phyloP scores from a whole-genome alignment of 2,329 filamentous ascomycete species.

The Phaeosphaeria sp. region DNA sequence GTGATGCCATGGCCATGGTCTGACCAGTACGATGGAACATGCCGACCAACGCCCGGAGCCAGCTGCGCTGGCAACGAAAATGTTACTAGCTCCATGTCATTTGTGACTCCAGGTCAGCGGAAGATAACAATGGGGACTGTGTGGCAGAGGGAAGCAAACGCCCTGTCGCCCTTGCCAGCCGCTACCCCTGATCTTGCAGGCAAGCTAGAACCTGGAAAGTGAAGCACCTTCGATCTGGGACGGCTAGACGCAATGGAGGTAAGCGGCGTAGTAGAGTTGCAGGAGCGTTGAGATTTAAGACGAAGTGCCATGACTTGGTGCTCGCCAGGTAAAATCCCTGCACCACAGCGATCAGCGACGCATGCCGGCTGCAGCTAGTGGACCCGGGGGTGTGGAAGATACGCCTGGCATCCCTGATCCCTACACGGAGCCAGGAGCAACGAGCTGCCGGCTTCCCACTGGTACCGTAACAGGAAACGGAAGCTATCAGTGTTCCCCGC shows the following conservation, averaged over 20 bases:
- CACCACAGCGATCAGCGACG: slow-evolving; percentile 34
- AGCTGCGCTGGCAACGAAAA: slow-evolving; percentile 39
- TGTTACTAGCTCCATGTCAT: slow-evolving; percentile 27
- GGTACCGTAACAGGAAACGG: slow-evolving; percentile 34
- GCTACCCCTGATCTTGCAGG: slow-evolving; percentile 3
- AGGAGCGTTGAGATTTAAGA: slow-evolving; percentile 39
- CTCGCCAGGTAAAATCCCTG: slow-evolving; percentile 28
- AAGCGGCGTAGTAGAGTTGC: slow-evolving; percentile 39
- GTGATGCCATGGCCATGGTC: slow-evolving; percentile 30
- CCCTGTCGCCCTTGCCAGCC: not conserved
- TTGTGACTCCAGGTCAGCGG: slow-evolving; percentile 40
- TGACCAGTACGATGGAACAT: slow-evolving; percentile 30
- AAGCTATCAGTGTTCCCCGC: slow-evolving; percentile 38
- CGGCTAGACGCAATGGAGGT: slow-evolving; percentile 40
- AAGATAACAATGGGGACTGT: slow-evolving; percentile 9
- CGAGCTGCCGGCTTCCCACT: slow-evolving; percentile 35
- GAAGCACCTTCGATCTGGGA: slow-evolving; percentile 46
- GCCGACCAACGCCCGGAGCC: slow-evolving; percentile 33
- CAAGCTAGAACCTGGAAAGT: slow-evolving; percentile 36
- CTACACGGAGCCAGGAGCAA: slow-evolving; percentile 22
- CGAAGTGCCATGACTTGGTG: slow-evolving; percentile 38
- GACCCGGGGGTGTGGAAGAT: slow-evolving; percentile 36
- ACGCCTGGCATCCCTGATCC: slow-evolving; percentile 18
- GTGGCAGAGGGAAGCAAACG: not conserved
- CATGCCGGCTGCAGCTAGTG: slow-evolving; percentile 31